Evolutionary conservation across 2,329 filamentous ascomycete genomes (phyloP).

Genomic region (Dactylellina parvicollis): DNA sequence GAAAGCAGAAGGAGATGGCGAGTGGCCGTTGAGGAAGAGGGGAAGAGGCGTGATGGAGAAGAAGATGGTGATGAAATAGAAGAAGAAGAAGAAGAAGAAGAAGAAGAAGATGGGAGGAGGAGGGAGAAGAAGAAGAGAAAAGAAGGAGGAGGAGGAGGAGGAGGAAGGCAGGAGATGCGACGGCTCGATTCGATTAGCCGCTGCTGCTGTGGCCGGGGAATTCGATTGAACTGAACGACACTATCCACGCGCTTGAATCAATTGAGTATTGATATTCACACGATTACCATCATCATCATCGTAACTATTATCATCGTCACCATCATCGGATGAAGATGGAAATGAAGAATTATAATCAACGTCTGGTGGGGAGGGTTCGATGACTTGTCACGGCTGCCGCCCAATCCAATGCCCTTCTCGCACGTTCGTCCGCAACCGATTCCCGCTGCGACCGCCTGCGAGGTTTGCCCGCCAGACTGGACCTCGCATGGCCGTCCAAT

Average conservation of each 20-base stretch:
- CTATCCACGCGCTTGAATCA: no score
- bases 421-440: slow-evolving; percentile 14
- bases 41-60: background rate
- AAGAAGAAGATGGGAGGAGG: slow-evolving; percentile 33
- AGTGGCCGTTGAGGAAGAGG: slow-evolving; percentile 56
- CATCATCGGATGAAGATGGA: no score
- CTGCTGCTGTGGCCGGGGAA: no score
- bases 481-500: slow-evolving; percentile 34
- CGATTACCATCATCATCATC: no score
- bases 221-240: no score
- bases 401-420: slow-evolving; percentile 24
- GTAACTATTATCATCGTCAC: no score
- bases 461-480: slow-evolving; percentile 26
- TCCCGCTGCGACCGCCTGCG: slow-evolving; percentile 15
- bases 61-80: slow-evolving; percentile 35
- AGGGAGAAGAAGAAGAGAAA: slow-evolving; percentile 57
- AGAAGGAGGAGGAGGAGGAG: slow-evolving; percentile 19
- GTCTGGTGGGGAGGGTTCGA: background rate
- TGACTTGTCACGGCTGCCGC: slow-evolving; percentile 15
- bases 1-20: slow-evolving; percentile 48
- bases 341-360: no score
- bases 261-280: no score
- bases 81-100: slow-evolving; percentile 33
- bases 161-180: slow-evolving; percentile 17
- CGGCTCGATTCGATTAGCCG: no score